Conservation (phyloP, 331 rosid species). For the Quercus lobata region DNA sequence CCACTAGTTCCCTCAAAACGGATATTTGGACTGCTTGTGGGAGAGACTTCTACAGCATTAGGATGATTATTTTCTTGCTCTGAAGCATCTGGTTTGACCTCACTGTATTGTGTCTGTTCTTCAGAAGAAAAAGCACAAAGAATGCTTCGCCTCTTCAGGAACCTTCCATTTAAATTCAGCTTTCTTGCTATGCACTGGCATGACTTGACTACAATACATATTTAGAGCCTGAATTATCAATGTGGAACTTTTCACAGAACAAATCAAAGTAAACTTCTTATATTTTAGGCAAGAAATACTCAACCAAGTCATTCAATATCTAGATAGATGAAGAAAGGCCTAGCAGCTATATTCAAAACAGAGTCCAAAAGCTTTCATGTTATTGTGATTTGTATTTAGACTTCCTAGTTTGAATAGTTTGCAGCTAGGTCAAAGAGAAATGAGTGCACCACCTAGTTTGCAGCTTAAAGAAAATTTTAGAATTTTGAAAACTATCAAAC, state of each 20-base stretch:
- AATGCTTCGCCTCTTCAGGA: conserved; percentile 36
- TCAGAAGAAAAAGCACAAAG: conserved; percentile 72
- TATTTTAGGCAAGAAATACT: not conserved
- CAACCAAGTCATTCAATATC: not conserved
- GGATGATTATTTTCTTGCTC: conserved; percentile 38
- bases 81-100: conserved; percentile 32
- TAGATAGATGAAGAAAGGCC: not conserved
- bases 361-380: conserved; percentile 10
- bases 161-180: conserved; percentile 35
- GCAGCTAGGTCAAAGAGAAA: not conserved
- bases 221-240: not conserved
- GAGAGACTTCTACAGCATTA: conserved; percentile 34
- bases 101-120: conserved; percentile 49
- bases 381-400: conserved; percentile 2
- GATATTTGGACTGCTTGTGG: conserved; percentile 35
- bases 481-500: conserved; percentile 16
- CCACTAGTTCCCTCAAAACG: conserved; percentile 55
- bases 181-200: conserved; percentile 39
- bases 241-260: not conserved
- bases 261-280: not conserved
- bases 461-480: conserved; percentile 1
- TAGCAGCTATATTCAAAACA: conserved; percentile 16
- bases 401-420: not conserved
- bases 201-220: conserved; percentile 38
- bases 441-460: conserved; percentile 6